Evolutionary conservation across 2,329 filamentous ascomycete species (phyloP).

Genomic region (Colletotrichum lindemuthianum): DNA sequence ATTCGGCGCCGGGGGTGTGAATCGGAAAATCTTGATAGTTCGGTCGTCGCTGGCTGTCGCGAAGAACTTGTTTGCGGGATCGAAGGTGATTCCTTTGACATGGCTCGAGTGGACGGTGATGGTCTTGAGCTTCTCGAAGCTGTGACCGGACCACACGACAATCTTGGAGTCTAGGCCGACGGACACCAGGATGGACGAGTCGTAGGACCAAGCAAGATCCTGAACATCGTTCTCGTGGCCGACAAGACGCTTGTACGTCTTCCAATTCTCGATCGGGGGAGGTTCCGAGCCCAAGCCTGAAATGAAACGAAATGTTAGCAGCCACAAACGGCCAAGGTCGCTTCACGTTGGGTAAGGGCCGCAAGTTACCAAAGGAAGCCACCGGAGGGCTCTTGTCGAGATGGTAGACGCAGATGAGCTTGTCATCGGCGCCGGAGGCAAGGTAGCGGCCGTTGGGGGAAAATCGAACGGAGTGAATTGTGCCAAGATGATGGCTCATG

Average conservation of each 20-base stretch:
- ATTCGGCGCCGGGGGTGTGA: constrained; percentile 89
- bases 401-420: constrained; percentile 97
- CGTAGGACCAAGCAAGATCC: constrained; percentile 95
- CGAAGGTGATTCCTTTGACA: constrained; percentile 98
- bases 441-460: constrained; percentile 95
- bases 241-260: constrained; percentile 90
- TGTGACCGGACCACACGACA: constrained; percentile 97
- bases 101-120: constrained; percentile 94
- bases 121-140: constrained; percentile 97
- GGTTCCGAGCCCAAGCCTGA: constrained; percentile 65
- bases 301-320: constrained; percentile 24
- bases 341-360: constrained; percentile 45
- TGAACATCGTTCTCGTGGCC: constrained; percentile 99
- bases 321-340: not conserved
- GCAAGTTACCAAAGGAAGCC: constrained; percentile 75
- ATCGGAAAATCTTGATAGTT: constrained; percentile 95
- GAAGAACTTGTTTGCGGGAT: constrained; percentile 99
- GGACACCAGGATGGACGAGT: constrained; percentile 94
- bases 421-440: constrained; percentile 96
- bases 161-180: constrained; percentile 98
- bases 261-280: constrained; percentile 97
- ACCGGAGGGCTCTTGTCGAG: constrained; percentile 85
- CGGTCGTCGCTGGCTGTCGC: constrained; percentile 97
- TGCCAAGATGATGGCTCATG: constrained; percentile 98
- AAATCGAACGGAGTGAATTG: constrained; percentile 96